phyloP scores from a whole-genome alignment of 2,329 filamentous ascomycete genomes.

The Monosporascus cannonballus region DNA sequence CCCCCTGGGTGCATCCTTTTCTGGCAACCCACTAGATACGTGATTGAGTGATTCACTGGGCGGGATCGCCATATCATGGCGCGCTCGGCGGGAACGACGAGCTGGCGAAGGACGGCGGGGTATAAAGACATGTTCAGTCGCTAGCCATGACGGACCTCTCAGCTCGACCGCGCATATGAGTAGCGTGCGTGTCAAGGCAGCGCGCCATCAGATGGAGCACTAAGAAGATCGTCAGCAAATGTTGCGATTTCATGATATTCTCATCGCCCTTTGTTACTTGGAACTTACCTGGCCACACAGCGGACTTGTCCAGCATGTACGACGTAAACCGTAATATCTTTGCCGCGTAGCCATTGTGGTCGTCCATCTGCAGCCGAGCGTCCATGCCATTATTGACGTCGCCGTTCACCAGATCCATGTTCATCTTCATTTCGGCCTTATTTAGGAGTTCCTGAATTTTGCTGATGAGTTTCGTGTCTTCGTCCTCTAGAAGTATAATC shows the following conservation, averaged over 20 bases:
- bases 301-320: constrained; percentile 80
- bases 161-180: constrained; percentile 43
- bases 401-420: constrained; percentile 42
- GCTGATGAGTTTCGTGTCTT: constrained; percentile 77
- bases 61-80: not conserved
- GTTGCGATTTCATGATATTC: too few relatives aligned
- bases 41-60: too few relatives aligned
- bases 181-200: constrained; percentile 50
- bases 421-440: constrained; percentile 75
- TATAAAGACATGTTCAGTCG: constrained; percentile 22
- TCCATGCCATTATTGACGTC: constrained; percentile 45
- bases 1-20: too few relatives aligned
- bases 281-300: constrained; percentile 81
- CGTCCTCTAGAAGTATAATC: constrained; percentile 85
- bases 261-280: not conserved
- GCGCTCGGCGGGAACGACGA: not conserved
- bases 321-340: constrained; percentile 81
- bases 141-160: constrained; percentile 43
- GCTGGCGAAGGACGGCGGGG: not conserved
- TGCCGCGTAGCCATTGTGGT: constrained; percentile 70
- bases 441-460: constrained; percentile 77
- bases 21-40: too few relatives aligned
- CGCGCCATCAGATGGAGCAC: constrained; percentile 50
- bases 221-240: constrained; percentile 2
- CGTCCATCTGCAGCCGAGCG: constrained; percentile 49